These are phyloP conservation scores for Diaporthe caulivora DNA, from an alignment of 2,329 filamentous ascomycete species.

Conservation along the genomic window DNA sequence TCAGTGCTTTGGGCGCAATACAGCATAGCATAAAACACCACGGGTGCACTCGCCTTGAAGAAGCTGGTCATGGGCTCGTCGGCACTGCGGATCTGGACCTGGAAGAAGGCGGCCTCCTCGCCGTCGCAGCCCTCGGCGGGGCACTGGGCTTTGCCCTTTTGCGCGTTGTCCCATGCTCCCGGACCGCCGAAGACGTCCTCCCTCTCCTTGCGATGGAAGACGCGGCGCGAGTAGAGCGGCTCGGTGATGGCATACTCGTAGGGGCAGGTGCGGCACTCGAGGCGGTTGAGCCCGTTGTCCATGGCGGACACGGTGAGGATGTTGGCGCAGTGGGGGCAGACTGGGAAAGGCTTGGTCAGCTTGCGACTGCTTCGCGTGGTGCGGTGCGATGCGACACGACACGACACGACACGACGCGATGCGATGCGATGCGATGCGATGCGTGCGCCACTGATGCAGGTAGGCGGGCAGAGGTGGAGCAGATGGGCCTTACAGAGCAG, in stretches of 20 bases:
- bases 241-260: constrained; percentile 88
- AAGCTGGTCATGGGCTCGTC: constrained; percentile 99
- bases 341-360: constrained; percentile 54
- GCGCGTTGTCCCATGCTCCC: constrained; percentile 90
- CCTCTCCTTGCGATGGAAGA: constrained; percentile 87
- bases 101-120: constrained; percentile 90
- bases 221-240: constrained; percentile 84
- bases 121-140: constrained; percentile 84
- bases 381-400: not conserved
- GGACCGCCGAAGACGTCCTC: constrained; percentile 92
- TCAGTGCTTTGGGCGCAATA: constrained; percentile 21
- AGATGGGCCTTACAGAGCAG: constrained; percentile 69
- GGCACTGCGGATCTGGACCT: constrained; percentile 96
- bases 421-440: not conserved
- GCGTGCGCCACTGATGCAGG: not conserved
- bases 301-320: constrained; percentile 79
- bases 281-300: constrained; percentile 76
- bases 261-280: constrained; percentile 95
- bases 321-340: constrained; percentile 88
- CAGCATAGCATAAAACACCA: constrained; percentile 41
- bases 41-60: constrained; percentile 73
- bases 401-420: not conserved
- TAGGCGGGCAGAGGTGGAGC: constrained; percentile 17
- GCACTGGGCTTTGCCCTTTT: constrained; percentile 87
- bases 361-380: not conserved